Evolutionary conservation across 73 alveolate genomes (phyloP).

Genomic region (Tetrahymena borealis): DNA sequence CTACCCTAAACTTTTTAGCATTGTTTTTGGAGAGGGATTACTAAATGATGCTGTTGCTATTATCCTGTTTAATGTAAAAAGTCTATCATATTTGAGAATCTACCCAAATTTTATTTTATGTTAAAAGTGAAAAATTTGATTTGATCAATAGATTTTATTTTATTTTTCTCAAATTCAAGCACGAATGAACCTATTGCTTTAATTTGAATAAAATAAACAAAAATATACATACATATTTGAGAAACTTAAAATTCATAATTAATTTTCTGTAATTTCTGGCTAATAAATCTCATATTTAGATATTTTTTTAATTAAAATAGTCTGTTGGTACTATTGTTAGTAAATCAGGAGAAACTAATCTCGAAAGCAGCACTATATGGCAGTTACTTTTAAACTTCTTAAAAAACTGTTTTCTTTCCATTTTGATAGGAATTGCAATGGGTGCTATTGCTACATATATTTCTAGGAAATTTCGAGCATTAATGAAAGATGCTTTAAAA

Average conservation of each 20-base stretch:
- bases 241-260: no score
- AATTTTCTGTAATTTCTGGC: not conserved
- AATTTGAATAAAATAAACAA: no score
- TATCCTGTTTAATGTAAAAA: slow-evolving; percentile 51
- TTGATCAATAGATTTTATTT: no score
- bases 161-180: no score
- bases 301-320: not conserved
- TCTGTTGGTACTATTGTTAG: slow-evolving; percentile 36
- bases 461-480: slow-evolving; percentile 21
- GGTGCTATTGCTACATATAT: slow-evolving; percentile 46
- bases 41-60: slow-evolving; percentile 92
- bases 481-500: slow-evolving; percentile 54
- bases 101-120: no score
- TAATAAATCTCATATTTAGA: not conserved
- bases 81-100: not conserved
- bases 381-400: slow-evolving; percentile 5
- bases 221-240: no score
- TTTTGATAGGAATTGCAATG: slow-evolving; percentile 43
- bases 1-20: slow-evolving; percentile 72
- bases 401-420: slow-evolving; percentile 11
- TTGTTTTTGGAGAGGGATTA: slow-evolving; percentile 93
- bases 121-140: no score
- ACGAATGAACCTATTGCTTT: no score
- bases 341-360: not conserved
- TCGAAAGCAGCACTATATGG: not conserved